phyloP scores from a whole-genome alignment of 345 rosid species.

The Eutrema heterophyllum region DNA sequence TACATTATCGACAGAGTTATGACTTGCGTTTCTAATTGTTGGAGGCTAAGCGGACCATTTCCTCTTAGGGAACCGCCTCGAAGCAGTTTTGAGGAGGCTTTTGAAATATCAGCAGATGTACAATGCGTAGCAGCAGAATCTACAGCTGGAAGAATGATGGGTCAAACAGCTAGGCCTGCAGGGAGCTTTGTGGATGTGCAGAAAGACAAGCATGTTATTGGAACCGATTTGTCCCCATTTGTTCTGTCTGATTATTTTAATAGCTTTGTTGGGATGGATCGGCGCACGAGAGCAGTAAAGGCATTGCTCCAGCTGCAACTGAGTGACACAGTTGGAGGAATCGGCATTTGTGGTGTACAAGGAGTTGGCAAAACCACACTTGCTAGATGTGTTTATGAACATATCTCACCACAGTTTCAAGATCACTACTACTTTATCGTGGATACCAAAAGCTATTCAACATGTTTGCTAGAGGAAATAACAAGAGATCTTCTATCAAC shows the following conservation, averaged over 20 bases:
- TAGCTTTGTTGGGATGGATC: not conserved
- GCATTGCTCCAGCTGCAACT: not conserved
- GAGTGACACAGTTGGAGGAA: not conserved
- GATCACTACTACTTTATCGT: not conserved
- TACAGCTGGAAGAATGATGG: no score
- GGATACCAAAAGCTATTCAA: not conserved
- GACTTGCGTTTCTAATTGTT: not conserved
- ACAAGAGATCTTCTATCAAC: not conserved
- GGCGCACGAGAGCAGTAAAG: not conserved
- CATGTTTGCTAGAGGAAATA: slow-evolving; percentile 3
- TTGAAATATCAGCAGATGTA: no score
- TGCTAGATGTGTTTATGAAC: not conserved
- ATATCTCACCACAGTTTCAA: slow-evolving; percentile 7
- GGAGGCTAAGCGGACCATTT: not conserved
- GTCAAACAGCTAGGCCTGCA: not conserved
- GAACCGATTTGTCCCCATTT: not conserved
- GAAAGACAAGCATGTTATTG: not conserved
- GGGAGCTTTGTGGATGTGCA: not conserved
- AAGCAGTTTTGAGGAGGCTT: no score
- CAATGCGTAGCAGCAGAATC: no score
- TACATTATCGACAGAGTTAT: not conserved
- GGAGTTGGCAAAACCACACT: slow-evolving; percentile 6
- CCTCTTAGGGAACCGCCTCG: not conserved
- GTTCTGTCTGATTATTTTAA: not conserved
- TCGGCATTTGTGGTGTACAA: not conserved